Conservation (phyloP, 257 asterid genomes). For the Apocynum venetum region DNA sequence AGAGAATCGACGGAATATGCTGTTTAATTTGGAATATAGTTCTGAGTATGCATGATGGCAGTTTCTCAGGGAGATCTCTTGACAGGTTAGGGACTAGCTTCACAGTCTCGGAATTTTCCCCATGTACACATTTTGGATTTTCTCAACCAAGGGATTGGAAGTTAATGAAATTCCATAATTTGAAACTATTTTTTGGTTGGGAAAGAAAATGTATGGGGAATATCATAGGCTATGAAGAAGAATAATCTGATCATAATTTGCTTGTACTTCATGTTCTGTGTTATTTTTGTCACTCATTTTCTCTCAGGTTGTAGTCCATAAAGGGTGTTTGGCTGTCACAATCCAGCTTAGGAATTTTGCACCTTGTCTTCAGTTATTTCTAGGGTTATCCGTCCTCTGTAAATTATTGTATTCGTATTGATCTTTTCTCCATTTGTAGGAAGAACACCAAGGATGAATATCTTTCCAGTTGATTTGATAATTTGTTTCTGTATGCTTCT, state of each 20-base stretch:
- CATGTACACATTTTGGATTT: neutral
- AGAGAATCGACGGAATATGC: conserved; percentile 55
- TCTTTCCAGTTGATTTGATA: conserved; percentile 8
- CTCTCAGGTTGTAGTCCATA: conserved; percentile 23
- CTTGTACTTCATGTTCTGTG: neutral
- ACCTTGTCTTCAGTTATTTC: neutral
- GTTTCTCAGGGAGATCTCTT: conserved; percentile 23
- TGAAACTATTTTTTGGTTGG: neutral
- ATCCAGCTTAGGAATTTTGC: conserved; percentile 16
- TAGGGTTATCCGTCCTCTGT: conserved; percentile 19
- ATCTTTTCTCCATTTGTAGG: conserved; percentile 13
- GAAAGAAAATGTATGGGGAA: neutral
- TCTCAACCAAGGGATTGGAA: neutral
- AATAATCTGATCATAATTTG: neutral
- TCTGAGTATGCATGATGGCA: conserved; percentile 38
- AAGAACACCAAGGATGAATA: conserved; percentile 18
- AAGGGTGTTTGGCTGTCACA: conserved; percentile 17
- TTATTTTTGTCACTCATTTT: neutral
- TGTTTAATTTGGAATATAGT: conserved; percentile 54
- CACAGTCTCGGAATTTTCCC: neutral
- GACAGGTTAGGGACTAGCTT: neutral
- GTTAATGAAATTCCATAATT: neutral
- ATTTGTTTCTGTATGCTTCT: neutral
- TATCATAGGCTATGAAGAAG: neutral
- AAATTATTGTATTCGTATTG: conserved; percentile 25